phyloP scores from a whole-genome alignment of 345 rosid species.

The Rhodomyrtus tomentosa region DNA sequence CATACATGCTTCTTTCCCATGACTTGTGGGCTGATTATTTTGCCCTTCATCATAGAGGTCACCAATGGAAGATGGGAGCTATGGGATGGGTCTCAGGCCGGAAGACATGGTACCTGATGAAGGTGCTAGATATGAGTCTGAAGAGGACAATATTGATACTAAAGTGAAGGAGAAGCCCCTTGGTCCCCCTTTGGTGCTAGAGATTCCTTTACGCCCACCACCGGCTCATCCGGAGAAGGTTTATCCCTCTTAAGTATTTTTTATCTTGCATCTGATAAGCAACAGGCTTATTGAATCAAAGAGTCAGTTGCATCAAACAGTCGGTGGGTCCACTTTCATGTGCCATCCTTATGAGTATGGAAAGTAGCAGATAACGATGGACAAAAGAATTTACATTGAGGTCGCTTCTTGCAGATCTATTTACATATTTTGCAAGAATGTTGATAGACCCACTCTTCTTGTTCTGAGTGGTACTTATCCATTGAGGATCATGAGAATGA shows the following conservation, averaged over 20 bases:
- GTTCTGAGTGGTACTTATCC: not conserved
- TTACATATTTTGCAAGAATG: not conserved
- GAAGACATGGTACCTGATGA: slow-evolving; percentile 77
- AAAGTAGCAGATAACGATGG: not conserved
- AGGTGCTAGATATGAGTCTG: slow-evolving; percentile 69
- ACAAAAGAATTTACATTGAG: not conserved
- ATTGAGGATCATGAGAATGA: not conserved
- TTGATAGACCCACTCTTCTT: not conserved
- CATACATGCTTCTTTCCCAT: not conserved
- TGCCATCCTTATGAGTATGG: not conserved
- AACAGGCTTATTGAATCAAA: not conserved
- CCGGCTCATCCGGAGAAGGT: slow-evolving; percentile 85
- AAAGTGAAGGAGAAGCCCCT: slow-evolving; percentile 77
- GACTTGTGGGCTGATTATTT: slow-evolving; percentile 1
- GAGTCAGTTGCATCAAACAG: not conserved
- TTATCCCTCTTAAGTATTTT: not conserved
- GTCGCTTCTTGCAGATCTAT: not conserved
- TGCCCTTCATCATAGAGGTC: slow-evolving; percentile 40
- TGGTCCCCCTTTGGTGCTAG: slow-evolving; percentile 87
- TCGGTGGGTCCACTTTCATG: not conserved
- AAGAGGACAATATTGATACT: slow-evolving; percentile 67
- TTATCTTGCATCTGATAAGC: not conserved
- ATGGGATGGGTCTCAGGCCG: slow-evolving; percentile 53
- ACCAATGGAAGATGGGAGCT: slow-evolving; percentile 67
- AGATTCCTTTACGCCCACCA: slow-evolving; percentile 69